These are phyloP conservation scores for Zygosaccharomyces pseudorouxii DNA, from an alignment of 805 yeast genomes.

Conservation along the genomic window DNA sequence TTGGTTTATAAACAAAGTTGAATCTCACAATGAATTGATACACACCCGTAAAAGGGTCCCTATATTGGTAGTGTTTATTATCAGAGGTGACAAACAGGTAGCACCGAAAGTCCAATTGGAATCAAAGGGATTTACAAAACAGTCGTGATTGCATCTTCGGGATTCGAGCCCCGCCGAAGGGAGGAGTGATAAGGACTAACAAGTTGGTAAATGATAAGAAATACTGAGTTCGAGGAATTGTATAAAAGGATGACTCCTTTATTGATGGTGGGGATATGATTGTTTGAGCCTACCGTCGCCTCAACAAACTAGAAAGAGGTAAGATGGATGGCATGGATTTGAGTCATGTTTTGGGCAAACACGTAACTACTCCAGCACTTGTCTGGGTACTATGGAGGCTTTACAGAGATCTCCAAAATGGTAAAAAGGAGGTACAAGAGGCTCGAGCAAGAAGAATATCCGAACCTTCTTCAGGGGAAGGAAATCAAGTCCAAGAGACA, in stretches of 20 bases:
- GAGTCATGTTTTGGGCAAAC: conserved; percentile 15
- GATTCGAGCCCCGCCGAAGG: neutral
- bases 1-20: conserved; percentile 17
- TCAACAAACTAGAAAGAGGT: too few species aligned
- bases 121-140: conserved; percentile 15
- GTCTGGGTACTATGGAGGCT: conserved; percentile 17
- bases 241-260: neutral
- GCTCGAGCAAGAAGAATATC: too few species aligned
- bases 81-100: neutral
- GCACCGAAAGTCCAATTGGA: conserved; percentile 7
- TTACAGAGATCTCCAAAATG: conserved; percentile 9
- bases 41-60: conserved; percentile 26
- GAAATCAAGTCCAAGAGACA: neutral
- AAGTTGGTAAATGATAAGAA: neutral
- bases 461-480: neutral
- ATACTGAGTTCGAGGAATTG: neutral
- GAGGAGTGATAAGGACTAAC: neutral
- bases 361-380: conserved; percentile 24
- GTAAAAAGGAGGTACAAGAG: neutral
- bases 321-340: conserved; percentile 7
- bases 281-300: neutral
- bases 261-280: too few species aligned
- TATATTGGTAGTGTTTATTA: conserved; percentile 16
- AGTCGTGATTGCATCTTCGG: conserved; percentile 5
- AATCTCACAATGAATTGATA: conserved; percentile 27